Base-by-base conservation (phyloP, 805 yeast species). In the Lipomyces yamadae region DNA sequence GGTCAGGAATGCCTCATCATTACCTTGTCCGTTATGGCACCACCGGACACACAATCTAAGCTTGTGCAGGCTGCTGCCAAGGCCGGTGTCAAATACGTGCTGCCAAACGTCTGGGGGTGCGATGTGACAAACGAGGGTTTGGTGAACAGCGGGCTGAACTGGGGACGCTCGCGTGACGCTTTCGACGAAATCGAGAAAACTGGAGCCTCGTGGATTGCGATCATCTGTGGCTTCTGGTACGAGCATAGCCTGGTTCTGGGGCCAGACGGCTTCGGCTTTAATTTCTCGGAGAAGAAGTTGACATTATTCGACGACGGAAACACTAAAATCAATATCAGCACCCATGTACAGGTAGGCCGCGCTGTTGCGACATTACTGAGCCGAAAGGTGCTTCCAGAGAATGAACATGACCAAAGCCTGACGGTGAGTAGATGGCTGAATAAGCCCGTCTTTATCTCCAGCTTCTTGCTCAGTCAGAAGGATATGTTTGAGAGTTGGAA, bases 61-160 rank as follows among this genome's bases (percentile, higher is more conserved):
- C 62, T 59, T 24, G 18, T 59, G 24, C 60, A 59, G n/a, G 62
- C 62, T 18, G 62, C 62, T 10, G 62, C 39, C 39, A 53, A 59
- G 2, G 62, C 62, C 29, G 62, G 62, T 24, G 64, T 53, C 18
- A 18, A 7, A n/a, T 59, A 33, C 24, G 60, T 53, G n/a, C 1
- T 59, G 64, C 62, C 62, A n/a, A 59, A 59, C 34, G n/a, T 18
- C n/a, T 59, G 62, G 62, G 62, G 62, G 8, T n/a, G 8, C 18
- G 62, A 59, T 15, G 18, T 24, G 4, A 15, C 64, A 29, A 53
- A 59, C 39, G 37, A 24, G 62, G 34, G 3, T 15, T 18, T 59
- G 62, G 3, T 33, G 63, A n/a, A 11, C 2, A 62, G 48, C n/a
- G 8, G 5, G 30, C 18, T 5, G 18, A 29, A 24, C 33, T 18